Percentiles rank a stretch among this genome's conserved stretches.
phyloP scores from a whole-genome alignment of 1,284 basidiomycete genomes.

The Fistulina hepatica region DNA sequence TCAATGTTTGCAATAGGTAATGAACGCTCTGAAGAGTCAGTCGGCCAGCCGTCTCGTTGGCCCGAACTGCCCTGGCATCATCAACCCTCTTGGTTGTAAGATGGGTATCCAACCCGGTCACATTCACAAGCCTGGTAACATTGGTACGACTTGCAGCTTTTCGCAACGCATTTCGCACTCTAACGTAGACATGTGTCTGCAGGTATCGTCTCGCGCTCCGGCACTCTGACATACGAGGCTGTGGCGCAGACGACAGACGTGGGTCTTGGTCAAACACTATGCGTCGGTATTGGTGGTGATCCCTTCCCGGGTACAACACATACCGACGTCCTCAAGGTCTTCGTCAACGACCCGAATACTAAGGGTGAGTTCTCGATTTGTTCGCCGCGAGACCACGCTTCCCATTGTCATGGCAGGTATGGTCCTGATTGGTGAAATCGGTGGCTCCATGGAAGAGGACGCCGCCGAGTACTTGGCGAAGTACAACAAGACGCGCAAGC shows the following conservation, averaged over 20 bases:
- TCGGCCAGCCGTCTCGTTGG: conserved; percentile 92
- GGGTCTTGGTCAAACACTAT: conserved; percentile 94
- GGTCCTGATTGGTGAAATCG: conserved; percentile 98
- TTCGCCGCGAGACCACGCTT: neutral
- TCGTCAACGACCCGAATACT: conserved; percentile 88
- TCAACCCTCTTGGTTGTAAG: conserved; percentile 96
- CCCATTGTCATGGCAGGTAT: conserved; percentile 47
- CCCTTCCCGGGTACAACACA: conserved; percentile 98
- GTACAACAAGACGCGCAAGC: conserved; percentile 94
- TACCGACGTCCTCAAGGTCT: conserved; percentile 92
- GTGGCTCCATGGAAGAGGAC: conserved; percentile 98
- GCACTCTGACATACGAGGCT: conserved; percentile 89
- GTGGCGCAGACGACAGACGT: conserved; percentile 92
- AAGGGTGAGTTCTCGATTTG: conserved; percentile 48
- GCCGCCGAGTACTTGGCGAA: conserved; percentile 92
- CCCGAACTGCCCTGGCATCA: conserved; percentile 97
- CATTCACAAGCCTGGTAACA: conserved; percentile 92
- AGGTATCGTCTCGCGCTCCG: conserved; percentile 97
- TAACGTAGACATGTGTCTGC: conserved; percentile 10
- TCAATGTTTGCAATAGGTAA: conserved; percentile 45
- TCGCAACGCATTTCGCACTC: conserved; percentile 3
- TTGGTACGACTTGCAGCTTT: conserved; percentile 39
- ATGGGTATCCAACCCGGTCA: conserved; percentile 99
- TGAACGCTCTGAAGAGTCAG: conserved; percentile 90
- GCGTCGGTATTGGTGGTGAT: conserved; percentile 97